Conservation (phyloP, 2,329 filamentous ascomycete species). For the Coniochaeta sp. region DNA sequence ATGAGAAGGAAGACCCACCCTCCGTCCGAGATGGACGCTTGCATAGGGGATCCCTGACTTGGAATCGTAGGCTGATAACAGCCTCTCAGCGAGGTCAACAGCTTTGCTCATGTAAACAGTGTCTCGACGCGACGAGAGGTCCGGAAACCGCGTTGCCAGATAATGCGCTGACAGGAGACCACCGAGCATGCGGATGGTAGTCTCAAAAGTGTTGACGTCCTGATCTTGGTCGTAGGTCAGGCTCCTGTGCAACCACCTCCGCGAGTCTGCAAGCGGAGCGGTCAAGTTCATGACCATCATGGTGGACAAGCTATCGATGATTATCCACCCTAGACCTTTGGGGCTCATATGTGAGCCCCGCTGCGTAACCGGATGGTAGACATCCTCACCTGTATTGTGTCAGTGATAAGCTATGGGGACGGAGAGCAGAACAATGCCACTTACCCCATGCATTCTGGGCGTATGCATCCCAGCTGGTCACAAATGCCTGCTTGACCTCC, state of each 20-base stretch:
- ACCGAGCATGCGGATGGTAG: slow-evolving; percentile 71
- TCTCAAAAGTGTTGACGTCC: slow-evolving; percentile 70
- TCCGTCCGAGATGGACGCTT: slow-evolving; percentile 59
- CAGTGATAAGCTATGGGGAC: too few relatives aligned
- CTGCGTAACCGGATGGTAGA: slow-evolving; percentile 59
- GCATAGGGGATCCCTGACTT: slow-evolving; percentile 61
- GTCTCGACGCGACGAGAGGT: slow-evolving; percentile 52
- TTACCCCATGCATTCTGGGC: slow-evolving; percentile 65
- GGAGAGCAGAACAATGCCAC: too few relatives aligned
- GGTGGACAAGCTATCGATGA: slow-evolving; percentile 68
- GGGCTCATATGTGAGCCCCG: slow-evolving; percentile 57
- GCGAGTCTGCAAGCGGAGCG: slow-evolving; percentile 55
- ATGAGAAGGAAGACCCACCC: slow-evolving; percentile 57
- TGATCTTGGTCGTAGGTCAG: slow-evolving; percentile 63
- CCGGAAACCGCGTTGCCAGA: slow-evolving; percentile 57
- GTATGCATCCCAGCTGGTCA: slow-evolving; percentile 63
- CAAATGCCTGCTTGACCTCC: slow-evolving; percentile 46
- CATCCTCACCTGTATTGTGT: slow-evolving; percentile 45
- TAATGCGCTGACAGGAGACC: slow-evolving; percentile 68
- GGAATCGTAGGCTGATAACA: slow-evolving; percentile 64
- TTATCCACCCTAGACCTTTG: slow-evolving; percentile 71
- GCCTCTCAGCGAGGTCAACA: slow-evolving; percentile 59
- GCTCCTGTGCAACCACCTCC: slow-evolving; percentile 61
- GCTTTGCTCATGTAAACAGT: slow-evolving; percentile 70
- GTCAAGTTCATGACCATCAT: slow-evolving; percentile 76